A percentile compares a stretch with the other conserved stretches of the same genome.
phyloP scores from a whole-genome alignment of 768 basidiomycete genomes.

The Megacollybia marginata region DNA sequence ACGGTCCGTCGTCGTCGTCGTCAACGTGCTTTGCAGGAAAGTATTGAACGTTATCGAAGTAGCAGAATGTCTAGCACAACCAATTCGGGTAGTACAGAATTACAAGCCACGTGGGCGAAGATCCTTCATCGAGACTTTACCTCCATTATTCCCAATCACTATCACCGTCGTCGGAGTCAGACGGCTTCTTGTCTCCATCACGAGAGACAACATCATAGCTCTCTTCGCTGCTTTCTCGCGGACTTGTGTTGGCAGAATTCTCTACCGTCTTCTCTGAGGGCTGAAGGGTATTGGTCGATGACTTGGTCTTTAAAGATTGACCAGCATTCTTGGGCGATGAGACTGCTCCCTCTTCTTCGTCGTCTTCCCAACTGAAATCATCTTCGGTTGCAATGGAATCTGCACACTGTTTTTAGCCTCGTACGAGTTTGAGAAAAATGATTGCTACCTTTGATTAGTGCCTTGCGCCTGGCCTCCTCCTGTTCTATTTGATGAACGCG shows the following conservation, averaged over 20 bases:
- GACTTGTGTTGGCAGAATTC: constrained; percentile 31
- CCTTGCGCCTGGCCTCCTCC: constrained; percentile 77
- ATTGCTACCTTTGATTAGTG: constrained; percentile 58
- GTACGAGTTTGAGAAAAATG: not conserved
- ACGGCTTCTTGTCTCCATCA: constrained; percentile 15
- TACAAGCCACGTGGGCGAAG: too few species aligned
- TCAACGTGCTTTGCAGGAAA: too few species aligned
- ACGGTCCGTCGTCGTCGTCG: too few species aligned
- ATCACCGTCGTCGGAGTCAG: constrained; percentile 38
- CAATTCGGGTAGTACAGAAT: too few species aligned
- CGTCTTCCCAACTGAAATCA: constrained; percentile 45
- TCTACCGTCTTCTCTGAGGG: not conserved
- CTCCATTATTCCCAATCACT: constrained; percentile 56
- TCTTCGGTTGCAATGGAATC: constrained; percentile 70
- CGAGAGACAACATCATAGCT: constrained; percentile 65
- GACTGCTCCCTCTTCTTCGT: constrained; percentile 2
- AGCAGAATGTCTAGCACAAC: too few species aligned
- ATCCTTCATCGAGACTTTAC: too few species aligned
- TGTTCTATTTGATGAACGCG: constrained; percentile 69
- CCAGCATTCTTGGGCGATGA: not conserved
- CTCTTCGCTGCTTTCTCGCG: constrained; percentile 54
- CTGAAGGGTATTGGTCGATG: not conserved
- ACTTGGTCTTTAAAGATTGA: not conserved
- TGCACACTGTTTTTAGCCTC: constrained; percentile 16
- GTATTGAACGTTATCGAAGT: too few species aligned